Evolutionary conservation across 2,329 filamentous ascomycete genomes (phyloP).

Genomic region (Nigrospora sphaerica): DNA sequence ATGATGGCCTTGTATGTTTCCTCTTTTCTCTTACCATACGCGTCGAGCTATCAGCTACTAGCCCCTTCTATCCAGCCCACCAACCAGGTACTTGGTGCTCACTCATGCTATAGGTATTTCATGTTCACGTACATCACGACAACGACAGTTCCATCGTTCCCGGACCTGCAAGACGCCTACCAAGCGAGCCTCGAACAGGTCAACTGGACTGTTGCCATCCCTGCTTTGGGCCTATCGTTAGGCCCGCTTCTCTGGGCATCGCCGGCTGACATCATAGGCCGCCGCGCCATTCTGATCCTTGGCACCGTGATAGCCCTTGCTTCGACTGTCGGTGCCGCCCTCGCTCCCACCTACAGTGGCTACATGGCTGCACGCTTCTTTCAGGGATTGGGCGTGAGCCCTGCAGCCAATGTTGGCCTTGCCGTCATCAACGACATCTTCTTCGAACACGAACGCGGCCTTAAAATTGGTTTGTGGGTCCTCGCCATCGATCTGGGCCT

Average conservation of each 20-base stretch:
- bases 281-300: slow-evolving; percentile 40
- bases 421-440: slow-evolving; percentile 48
- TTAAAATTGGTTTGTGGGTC: slow-evolving; percentile 50
- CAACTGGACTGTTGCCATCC: slow-evolving; percentile 49
- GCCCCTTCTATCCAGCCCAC: too few relatives aligned
- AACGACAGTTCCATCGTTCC: slow-evolving; percentile 46
- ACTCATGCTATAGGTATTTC: slow-evolving; percentile 35
- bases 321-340: slow-evolving; percentile 24
- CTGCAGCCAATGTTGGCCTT: slow-evolving; percentile 46
- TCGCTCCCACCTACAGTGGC: slow-evolving; percentile 29
- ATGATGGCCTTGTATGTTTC: slow-evolving; percentile 42
- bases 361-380: slow-evolving; percentile 55
- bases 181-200: slow-evolving; percentile 35
- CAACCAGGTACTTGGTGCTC: too few relatives aligned
- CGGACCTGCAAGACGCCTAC: slow-evolving; percentile 38
- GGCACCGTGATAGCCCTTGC: slow-evolving; percentile 25
- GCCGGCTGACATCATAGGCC: slow-evolving; percentile 41
- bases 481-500: slow-evolving; percentile 46
- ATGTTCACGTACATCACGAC: slow-evolving; percentile 53
- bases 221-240: slow-evolving; percentile 39
- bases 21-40: neutral
- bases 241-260: slow-evolving; percentile 45
- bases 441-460: slow-evolving; percentile 48
- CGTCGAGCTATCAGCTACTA: neutral
- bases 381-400: slow-evolving; percentile 48